Evolutionary conservation across 208 protist species (phyloP), one percentile per base, ranked within the genome.

Genomic region (Tritrichomonas musculus): DNA sequence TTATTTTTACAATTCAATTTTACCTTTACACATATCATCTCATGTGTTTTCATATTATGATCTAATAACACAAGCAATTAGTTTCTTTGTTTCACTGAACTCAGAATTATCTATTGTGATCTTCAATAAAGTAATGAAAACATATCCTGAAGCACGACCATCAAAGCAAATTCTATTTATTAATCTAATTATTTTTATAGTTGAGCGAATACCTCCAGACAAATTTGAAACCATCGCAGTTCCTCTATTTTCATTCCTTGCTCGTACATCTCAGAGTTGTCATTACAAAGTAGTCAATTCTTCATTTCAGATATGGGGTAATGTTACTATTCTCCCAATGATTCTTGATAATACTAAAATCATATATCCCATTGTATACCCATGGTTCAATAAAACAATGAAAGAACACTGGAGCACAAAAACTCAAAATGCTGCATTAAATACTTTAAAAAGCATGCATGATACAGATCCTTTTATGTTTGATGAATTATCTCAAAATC

Each of bases 301-400:
- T 53, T 53, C 77, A n/a, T 57, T 88, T 22, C 39, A 47, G 39
- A 88, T 88, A 39, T 88, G 77, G 77, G 25, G 17, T 20, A 57
- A 88, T 57, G 8, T 88, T 44, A 60, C 33, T 22, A 88, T 88
- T 39, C 27, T 88, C 3, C 77, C 44, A 88, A 88, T 57, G 9
- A 88, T 88, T 36, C 33, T 49, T 30, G 77, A 88, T 88, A 88
- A 88, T 47, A 57, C 77, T 44, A 17, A n/a, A n/a, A 33, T 36
- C 11, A 88, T 88, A 17, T 88, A 88, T 88, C 77, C 77, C 53
- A 47, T 88, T 57, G 77, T 88, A 57, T 88, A 88, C 39, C 47
- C 77, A 20, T 25, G 20, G 17, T 88, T 44, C 17, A 44, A 53
- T 44, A 88, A 55, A 47, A 88, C 47, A 17, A 88, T 88, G 77